A percentile compares a stretch with the other conserved stretches of the same genome.
Conservation (phyloP, 495 filamentous ascomycete species). For the Chaetomidium leptoderma region DNA sequence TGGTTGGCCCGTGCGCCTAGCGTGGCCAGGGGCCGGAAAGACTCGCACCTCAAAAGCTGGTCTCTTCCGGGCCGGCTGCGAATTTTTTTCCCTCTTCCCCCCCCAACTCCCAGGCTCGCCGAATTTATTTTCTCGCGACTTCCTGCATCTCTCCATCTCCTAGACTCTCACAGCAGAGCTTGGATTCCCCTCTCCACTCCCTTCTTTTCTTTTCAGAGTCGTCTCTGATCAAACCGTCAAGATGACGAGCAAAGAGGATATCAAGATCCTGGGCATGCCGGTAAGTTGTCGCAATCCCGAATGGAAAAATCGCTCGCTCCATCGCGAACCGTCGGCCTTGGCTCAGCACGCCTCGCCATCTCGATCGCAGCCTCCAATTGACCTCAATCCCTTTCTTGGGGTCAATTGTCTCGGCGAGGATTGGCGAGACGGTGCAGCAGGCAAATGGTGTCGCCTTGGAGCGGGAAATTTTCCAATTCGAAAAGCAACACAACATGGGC, state of each 20-base stretch:
- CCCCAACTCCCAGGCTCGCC: constrained; percentile 33
- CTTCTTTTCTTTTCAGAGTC: constrained; percentile 44
- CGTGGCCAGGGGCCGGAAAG: constrained; percentile 35
- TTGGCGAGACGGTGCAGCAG: not conserved
- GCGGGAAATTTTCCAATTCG: not conserved
- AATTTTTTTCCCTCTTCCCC: constrained; percentile 34
- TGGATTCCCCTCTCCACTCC: constrained; percentile 45
- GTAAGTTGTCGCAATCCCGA: constrained; percentile 46
- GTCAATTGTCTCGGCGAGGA: constrained; percentile 18
- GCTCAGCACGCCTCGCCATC: constrained; percentile 8
- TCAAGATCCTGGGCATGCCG: constrained; percentile 80
- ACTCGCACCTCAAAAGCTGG: constrained; percentile 38
- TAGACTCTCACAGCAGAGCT: constrained; percentile 36
- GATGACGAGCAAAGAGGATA: constrained; percentile 52
- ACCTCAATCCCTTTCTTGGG: not conserved
- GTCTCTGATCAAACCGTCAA: constrained; percentile 49
- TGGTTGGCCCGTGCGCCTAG: constrained; percentile 27
- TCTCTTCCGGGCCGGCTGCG: constrained; percentile 25
- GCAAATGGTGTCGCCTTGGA: not conserved
- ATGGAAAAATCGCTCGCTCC: constrained; percentile 36
- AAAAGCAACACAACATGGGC: not conserved
- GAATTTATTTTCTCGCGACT: constrained; percentile 45
- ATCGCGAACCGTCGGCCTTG: constrained; percentile 30
- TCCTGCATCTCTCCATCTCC: constrained; percentile 33
- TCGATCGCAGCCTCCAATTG: constrained; percentile 34